phyloP scores from a whole-genome alignment of 495 filamentous ascomycete genomes.

The Neurospora sp. region DNA sequence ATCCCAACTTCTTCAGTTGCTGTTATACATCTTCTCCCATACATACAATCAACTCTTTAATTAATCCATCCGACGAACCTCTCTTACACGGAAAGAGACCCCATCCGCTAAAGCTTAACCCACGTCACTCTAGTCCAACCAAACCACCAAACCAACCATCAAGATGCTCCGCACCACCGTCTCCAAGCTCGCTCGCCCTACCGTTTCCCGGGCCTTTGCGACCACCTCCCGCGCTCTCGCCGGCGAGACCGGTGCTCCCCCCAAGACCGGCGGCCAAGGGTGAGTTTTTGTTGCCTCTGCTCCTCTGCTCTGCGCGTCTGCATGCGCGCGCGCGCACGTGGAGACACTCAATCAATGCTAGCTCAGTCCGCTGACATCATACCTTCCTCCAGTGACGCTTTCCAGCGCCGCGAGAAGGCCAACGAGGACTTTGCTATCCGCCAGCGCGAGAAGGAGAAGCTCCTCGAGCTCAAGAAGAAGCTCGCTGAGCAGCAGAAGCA shows the following conservation, averaged over 20 bases:
- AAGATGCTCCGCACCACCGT: slow-evolving; percentile 59
- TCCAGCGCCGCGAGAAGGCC: slow-evolving; percentile 83
- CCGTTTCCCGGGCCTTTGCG: slow-evolving; percentile 49
- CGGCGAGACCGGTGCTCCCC: slow-evolving; percentile 60
- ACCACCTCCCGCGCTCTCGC: slow-evolving; percentile 50
- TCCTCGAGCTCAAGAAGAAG: slow-evolving; percentile 62
- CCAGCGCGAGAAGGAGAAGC: slow-evolving; percentile 79
- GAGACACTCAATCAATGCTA: no score
- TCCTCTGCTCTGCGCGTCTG: not conserved
- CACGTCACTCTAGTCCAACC: not conserved
- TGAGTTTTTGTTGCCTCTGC: slow-evolving; percentile 18
- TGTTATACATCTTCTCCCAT: not conserved
- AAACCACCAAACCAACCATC: slow-evolving; percentile 7
- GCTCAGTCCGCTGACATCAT: not conserved
- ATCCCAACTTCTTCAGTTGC: not conserved
- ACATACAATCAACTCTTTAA: not conserved
- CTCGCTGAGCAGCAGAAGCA: slow-evolving; percentile 69
- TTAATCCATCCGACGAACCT: not conserved
- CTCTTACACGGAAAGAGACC: not conserved
- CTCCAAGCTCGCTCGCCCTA: slow-evolving; percentile 43
- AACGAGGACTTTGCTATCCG: slow-evolving; percentile 74
- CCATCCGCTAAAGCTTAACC: not conserved
- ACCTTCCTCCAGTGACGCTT: slow-evolving; percentile 56
- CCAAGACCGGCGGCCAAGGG: slow-evolving; percentile 33
- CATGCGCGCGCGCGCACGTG: not conserved